A percentile compares a stretch with the other conserved stretches of the same genome.
Conservation (phyloP, 495 filamentous ascomycete species). For the Tuber indicum region DNA sequence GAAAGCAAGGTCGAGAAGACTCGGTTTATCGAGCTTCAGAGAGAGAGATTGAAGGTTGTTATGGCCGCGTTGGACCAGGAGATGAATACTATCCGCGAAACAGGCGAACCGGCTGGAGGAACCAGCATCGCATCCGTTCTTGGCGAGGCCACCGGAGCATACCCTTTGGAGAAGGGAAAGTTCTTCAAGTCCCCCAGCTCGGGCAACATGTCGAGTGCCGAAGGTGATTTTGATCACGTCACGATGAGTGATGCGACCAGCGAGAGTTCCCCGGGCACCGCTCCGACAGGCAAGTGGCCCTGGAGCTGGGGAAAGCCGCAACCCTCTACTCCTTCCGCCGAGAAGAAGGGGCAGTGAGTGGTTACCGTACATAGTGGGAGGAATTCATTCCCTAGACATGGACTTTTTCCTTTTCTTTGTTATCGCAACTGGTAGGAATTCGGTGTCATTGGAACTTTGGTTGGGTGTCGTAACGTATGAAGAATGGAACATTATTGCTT, state of each 20-base stretch:
- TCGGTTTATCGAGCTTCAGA: slow-evolving; percentile 39
- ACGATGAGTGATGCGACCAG: slow-evolving; percentile 33
- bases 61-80: slow-evolving; percentile 40
- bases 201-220: slow-evolving; percentile 30
- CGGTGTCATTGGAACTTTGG: not conserved
- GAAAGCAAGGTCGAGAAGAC: slow-evolving; percentile 35
- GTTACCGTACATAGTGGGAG: not conserved
- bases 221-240: slow-evolving; percentile 39
- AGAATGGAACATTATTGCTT: slow-evolving; percentile 1
- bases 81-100: slow-evolving; percentile 29
- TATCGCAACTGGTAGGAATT: not conserved
- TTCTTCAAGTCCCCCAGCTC: slow-evolving; percentile 32
- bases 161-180: slow-evolving; percentile 12
- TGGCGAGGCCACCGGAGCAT: slow-evolving; percentile 27
- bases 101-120: slow-evolving; percentile 21
- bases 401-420: not conserved
- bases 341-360: slow-evolving; percentile 23
- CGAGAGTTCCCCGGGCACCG: slow-evolving; percentile 24
- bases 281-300: slow-evolving; percentile 32
- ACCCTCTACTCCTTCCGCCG: slow-evolving; percentile 16
- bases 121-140: slow-evolving; percentile 32
- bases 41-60: slow-evolving; percentile 33
- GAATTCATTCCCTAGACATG: not conserved
- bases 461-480: not conserved
- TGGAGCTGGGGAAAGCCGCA: slow-evolving; percentile 32